Percentiles rank a stretch among this genome's conserved stretches.
Conservation (phyloP, 2,329 filamentous ascomycete genomes). For the Daldinia sp. region DNA sequence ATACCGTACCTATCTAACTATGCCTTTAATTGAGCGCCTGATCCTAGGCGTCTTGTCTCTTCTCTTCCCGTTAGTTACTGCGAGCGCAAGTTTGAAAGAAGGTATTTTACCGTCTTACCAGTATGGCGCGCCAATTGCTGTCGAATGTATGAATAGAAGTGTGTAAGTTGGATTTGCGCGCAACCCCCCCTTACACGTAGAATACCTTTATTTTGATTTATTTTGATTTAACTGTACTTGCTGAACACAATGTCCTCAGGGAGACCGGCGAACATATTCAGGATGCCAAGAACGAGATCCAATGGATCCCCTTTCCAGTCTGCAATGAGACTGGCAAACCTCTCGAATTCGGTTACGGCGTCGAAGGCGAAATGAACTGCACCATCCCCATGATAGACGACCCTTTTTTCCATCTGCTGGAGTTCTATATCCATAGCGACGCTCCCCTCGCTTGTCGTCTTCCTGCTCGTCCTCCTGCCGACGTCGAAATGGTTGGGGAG, state of each 20-base stretch:
- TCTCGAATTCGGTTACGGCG: constrained; percentile 87
- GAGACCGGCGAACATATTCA: constrained; percentile 92
- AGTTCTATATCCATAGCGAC: constrained; percentile 98
- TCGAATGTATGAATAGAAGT: constrained; percentile 80
- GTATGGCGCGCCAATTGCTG: constrained; percentile 74
- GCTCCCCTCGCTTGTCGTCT: constrained; percentile 92
- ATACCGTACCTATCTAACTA: constrained; percentile 35
- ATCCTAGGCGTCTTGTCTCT: constrained; percentile 38
- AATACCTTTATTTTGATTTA: neutral
- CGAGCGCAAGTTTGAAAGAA: constrained; percentile 49
- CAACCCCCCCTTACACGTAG: neutral
- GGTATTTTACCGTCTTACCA: constrained; percentile 70
- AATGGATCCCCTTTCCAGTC: constrained; percentile 90
- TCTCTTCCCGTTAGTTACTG: constrained; percentile 37
- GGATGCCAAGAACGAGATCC: constrained; percentile 81
- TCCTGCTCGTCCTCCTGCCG: constrained; percentile 76
- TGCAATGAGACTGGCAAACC: constrained; percentile 90
- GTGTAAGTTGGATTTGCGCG: constrained; percentile 65
- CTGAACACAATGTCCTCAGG: constrained; percentile 59
- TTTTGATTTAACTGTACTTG: neutral
- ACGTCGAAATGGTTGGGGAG: constrained; percentile 67
- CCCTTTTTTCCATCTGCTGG: constrained; percentile 87
- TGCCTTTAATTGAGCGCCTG: constrained; percentile 43
- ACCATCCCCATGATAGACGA: constrained; percentile 82
- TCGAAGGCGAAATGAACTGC: constrained; percentile 85